phyloP scores from a whole-genome alignment of 768 basidiomycete species.

The Coprinopsis strossmayeri region DNA sequence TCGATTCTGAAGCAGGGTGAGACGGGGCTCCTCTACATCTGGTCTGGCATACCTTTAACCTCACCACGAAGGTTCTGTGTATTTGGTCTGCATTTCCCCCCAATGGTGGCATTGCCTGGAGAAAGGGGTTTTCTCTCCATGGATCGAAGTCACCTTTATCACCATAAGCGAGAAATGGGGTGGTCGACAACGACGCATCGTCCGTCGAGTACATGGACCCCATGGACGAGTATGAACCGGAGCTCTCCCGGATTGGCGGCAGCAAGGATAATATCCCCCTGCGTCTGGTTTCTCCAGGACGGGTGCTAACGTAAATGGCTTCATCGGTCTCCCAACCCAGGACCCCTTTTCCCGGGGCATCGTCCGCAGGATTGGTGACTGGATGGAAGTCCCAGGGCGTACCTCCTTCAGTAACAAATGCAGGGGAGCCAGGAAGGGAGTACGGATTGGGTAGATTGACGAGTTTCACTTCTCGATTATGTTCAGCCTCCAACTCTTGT shows the following conservation, averaged over 20 bases:
- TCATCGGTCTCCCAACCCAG: neutral
- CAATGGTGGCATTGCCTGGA: too few relatives aligned
- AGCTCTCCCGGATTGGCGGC: neutral
- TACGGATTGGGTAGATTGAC: slow-evolving; percentile 2
- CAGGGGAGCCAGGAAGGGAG: slow-evolving; percentile 3
- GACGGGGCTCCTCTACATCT: neutral
- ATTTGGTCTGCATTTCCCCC: too few relatives aligned
- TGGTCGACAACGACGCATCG: too few relatives aligned
- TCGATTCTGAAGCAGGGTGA: neutral
- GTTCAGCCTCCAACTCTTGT: neutral
- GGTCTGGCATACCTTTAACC: neutral
- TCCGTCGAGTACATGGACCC: too few relatives aligned
- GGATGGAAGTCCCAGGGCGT: neutral
- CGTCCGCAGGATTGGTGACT: neutral
- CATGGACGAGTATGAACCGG: too few relatives aligned
- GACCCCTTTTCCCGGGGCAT: neutral
- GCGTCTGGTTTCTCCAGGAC: neutral
- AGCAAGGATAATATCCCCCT: neutral
- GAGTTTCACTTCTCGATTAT: neutral
- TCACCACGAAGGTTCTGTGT: neutral
- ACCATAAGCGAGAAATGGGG: too few relatives aligned
- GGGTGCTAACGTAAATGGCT: neutral
- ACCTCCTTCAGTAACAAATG: neutral
- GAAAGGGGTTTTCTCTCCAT: too few relatives aligned
- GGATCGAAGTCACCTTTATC: too few relatives aligned